Evolutionary conservation across 225 moss, liverwort and hornwort genomes (phyloP).

Genomic region (Bryum argenteum): DNA sequence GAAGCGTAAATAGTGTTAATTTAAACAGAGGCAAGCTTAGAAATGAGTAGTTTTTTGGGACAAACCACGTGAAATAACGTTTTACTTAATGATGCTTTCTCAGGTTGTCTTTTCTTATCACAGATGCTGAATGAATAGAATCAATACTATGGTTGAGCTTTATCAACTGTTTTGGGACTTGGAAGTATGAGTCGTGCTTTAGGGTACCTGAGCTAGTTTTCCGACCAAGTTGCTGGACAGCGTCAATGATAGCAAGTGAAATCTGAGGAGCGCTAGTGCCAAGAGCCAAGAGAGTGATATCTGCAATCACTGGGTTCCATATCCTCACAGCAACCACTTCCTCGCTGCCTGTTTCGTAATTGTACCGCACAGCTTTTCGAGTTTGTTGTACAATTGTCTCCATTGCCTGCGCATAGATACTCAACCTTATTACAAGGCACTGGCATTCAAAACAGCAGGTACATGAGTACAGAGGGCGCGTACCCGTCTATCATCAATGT

Average conservation of each 20-base stretch:
- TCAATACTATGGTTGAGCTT: too few species aligned
- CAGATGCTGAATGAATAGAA: too few species aligned
- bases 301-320: conserved; percentile 90
- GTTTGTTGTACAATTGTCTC: conserved; percentile 79
- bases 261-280: conserved; percentile 91
- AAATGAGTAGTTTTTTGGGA: too few species aligned
- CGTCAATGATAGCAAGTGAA: conserved; percentile 80
- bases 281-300: conserved; percentile 89
- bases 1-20: neutral
- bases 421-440: neutral
- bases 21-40: too few species aligned
- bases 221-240: conserved; percentile 74
- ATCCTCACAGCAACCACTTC: conserved; percentile 55
- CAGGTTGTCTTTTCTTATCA: too few species aligned
- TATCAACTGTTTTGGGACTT: too few species aligned
- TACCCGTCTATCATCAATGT: too few species aligned
- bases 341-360: conserved; percentile 48
- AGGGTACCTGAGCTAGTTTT: conserved; percentile 51
- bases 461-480: too few species aligned
- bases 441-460: too few species aligned
- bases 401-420: conserved; percentile 60
- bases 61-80: too few species aligned
- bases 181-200: too few species aligned
- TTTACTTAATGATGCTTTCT: too few species aligned
- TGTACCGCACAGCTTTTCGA: conserved; percentile 51